These are phyloP conservation scores for Podila horticola DNA, from an alignment of 192 early-diverging fungal genomes.

Conservation along the genomic window DNA sequence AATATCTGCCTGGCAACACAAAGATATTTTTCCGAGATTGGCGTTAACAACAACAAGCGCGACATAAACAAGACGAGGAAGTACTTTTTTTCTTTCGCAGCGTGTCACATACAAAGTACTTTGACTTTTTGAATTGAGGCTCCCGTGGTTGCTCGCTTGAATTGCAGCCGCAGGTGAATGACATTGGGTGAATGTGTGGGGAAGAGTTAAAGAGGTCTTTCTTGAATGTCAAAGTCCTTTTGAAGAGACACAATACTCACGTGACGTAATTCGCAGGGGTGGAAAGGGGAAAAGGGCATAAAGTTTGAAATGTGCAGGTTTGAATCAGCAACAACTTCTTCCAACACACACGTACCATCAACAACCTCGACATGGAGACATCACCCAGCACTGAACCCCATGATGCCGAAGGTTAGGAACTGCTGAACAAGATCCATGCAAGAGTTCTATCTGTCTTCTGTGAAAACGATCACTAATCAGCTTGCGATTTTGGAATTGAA, in stretches of 20 bases:
- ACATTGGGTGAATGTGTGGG: slow-evolving; percentile 20
- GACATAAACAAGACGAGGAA: too few relatives aligned
- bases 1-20: slow-evolving; percentile 28
- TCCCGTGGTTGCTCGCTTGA: slow-evolving; percentile 40
- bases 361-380: too few relatives aligned
- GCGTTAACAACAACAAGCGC: background rate
- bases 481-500: background rate
- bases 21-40: too few relatives aligned
- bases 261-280: background rate
- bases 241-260: background rate
- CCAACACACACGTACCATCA: too few relatives aligned
- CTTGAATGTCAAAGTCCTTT: background rate
- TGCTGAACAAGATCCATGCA: too few relatives aligned
- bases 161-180: slow-evolving; percentile 48
- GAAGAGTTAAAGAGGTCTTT: background rate
- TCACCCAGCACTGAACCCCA: too few relatives aligned
- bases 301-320: background rate
- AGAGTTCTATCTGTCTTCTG: too few relatives aligned
- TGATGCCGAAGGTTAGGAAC: too few relatives aligned
- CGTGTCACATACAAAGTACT: slow-evolving; percentile 35
- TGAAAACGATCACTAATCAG: background rate
- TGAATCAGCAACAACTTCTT: too few relatives aligned
- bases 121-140: slow-evolving; percentile 50
- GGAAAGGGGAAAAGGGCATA: background rate
- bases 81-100: background rate